Percentiles rank a stretch among this genome's conserved stretches.
phyloP scores from a whole-genome alignment of 2,329 filamentous ascomycete genomes.

The Ophiosphaerella herpotricha region DNA sequence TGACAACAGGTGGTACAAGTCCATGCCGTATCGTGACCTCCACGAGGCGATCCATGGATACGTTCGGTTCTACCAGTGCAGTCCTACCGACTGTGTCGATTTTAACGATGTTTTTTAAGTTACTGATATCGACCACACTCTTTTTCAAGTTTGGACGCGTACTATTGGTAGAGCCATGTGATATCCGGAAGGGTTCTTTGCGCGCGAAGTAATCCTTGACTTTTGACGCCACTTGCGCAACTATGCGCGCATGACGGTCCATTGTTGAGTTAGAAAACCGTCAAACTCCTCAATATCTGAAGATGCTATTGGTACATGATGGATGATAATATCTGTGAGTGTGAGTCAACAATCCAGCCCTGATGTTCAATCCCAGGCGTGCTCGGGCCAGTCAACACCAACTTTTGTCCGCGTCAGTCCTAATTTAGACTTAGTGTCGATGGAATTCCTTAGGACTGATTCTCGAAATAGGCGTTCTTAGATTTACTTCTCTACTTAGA shows the following conservation, averaged over 20 bases:
- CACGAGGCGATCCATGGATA: conserved; percentile 68
- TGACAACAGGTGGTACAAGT: conserved; percentile 68
- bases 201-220: conserved; percentile 57
- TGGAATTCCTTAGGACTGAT: too few relatives aligned
- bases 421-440: too few relatives aligned
- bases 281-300: conserved; percentile 1
- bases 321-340: not conserved
- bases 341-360: too few relatives aligned
- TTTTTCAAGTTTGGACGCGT: conserved; percentile 60
- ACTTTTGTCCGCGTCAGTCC: too few relatives aligned
- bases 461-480: too few relatives aligned
- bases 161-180: conserved; percentile 77
- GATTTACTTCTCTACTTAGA: too few relatives aligned
- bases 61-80: conserved; percentile 71
- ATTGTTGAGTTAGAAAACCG: conserved; percentile 17
- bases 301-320: conserved; percentile 24
- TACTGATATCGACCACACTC: conserved; percentile 67
- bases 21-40: conserved; percentile 60
- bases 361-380: too few relatives aligned
- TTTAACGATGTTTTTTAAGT: conserved; percentile 64
- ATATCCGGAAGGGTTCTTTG: conserved; percentile 70
- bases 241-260: conserved; percentile 50
- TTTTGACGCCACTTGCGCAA: conserved; percentile 52
- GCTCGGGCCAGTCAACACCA: too few relatives aligned
- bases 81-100: conserved; percentile 60